These are phyloP conservation scores for Sphaceloma murrayae DNA, from an alignment of 2,329 filamentous ascomycete genomes.

Conservation along the genomic window DNA sequence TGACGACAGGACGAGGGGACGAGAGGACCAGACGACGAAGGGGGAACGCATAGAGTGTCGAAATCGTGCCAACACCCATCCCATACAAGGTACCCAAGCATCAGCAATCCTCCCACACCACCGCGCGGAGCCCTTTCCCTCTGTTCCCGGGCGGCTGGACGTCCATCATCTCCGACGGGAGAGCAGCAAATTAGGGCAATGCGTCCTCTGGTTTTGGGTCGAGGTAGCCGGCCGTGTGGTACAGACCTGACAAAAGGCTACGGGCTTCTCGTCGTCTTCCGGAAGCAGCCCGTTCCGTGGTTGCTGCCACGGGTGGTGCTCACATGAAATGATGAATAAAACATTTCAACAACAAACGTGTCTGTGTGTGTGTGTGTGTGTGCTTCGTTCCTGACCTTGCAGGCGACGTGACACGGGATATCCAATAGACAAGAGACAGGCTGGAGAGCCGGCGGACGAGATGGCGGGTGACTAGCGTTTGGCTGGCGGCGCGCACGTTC, in stretches of 20 bases:
- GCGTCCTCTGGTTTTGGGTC: slow-evolving; percentile 2
- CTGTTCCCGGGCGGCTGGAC: slow-evolving; percentile 13
- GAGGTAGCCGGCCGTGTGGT: slow-evolving; percentile 5
- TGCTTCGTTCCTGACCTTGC: slow-evolving; percentile 4
- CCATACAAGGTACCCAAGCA: too few species aligned
- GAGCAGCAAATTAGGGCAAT: slow-evolving; percentile 7
- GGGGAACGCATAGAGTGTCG: too few species aligned
- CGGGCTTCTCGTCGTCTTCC: not conserved
- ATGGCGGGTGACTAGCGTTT: slow-evolving; percentile 1
- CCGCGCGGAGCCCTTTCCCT: not conserved
- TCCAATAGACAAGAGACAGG: slow-evolving; percentile 15
- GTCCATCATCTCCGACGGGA: slow-evolving; percentile 13
- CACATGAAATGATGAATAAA: too few species aligned
- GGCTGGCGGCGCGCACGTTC: slow-evolving; percentile 9
- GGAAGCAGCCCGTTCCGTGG: not conserved
- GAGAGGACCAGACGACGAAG: too few species aligned
- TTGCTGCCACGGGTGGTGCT: too few species aligned
- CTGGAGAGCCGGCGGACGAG: slow-evolving; percentile 7
- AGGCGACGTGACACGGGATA: slow-evolving; percentile 13
- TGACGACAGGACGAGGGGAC: not conserved
- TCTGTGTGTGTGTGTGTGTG: too few species aligned
- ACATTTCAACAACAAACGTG: too few species aligned
- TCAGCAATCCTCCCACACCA: not conserved
- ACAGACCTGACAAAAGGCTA: slow-evolving; percentile 10
- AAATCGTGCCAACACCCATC: too few species aligned